Evolutionary conservation across 1,139 yeast genomes (phyloP).

Genomic region (Saccharomyces hybrid): DNA sequence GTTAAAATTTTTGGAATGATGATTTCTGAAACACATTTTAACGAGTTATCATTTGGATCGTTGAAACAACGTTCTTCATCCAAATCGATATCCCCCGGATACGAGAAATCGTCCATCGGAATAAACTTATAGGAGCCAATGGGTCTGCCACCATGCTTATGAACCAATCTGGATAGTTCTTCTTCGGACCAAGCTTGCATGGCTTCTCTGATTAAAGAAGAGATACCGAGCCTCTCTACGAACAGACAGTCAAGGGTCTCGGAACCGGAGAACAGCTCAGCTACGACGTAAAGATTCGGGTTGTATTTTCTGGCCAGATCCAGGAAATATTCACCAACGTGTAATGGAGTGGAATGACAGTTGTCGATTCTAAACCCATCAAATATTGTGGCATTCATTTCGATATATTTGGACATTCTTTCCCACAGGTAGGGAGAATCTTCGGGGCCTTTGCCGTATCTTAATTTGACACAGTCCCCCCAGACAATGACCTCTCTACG

Average conservation of each 20-base stretch:
- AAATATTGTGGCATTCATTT: constrained; percentile 65
- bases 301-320: constrained; percentile 83
- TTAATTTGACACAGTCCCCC: constrained; percentile 93
- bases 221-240: constrained; percentile 83
- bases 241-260: constrained; percentile 84
- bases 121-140: constrained; percentile 82
- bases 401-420: constrained; percentile 73
- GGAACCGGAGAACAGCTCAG: constrained; percentile 89
- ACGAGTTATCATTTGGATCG: constrained; percentile 25
- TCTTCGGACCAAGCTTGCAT: constrained; percentile 92
- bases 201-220: constrained; percentile 86
- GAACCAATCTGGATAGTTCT: constrained; percentile 80
- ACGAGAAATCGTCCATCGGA: constrained; percentile 64
- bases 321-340: constrained; percentile 81
- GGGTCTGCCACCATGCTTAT: constrained; percentile 90
- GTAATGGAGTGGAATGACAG: constrained; percentile 92
- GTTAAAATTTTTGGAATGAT: constrained; percentile 59
- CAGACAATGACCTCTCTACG: constrained; percentile 92
- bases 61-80: constrained; percentile 22
- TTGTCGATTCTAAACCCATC: constrained; percentile 91
- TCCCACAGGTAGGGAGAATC: constrained; percentile 90
- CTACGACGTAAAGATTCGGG: constrained; percentile 85
- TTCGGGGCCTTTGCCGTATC: constrained; percentile 68
- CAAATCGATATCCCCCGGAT: constrained; percentile 47
- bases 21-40: constrained; percentile 44